These are phyloP conservation scores for Diaporthe sp. DNA, from an alignment of 2,329 filamentous ascomycete species.

Conservation along the genomic window DNA sequence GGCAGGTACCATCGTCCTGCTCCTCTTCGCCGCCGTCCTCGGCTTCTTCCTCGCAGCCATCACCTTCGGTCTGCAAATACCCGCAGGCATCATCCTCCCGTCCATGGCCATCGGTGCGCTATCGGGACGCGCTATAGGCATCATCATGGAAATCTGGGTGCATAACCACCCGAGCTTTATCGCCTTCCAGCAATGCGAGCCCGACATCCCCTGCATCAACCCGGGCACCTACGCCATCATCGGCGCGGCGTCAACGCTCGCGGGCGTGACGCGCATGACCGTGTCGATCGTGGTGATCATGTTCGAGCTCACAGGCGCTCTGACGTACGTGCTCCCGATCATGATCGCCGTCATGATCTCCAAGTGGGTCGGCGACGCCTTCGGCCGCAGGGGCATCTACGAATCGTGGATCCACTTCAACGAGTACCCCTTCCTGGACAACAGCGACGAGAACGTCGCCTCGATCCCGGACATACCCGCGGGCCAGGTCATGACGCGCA, in stretches of 20 bases:
- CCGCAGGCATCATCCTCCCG: conserved; percentile 94
- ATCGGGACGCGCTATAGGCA: conserved; percentile 88
- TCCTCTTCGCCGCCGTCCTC: conserved; percentile 84
- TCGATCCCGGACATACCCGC: conserved; percentile 84
- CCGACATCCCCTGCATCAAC: conserved; percentile 88
- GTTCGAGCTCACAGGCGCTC: conserved; percentile 96
- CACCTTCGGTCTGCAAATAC: conserved; percentile 94
- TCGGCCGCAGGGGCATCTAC: conserved; percentile 94
- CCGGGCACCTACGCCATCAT: conserved; percentile 97
- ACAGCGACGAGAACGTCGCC: conserved; percentile 76
- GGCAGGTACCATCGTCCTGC: conserved; percentile 82
- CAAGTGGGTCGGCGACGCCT: conserved; percentile 98
- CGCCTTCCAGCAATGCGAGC: conserved; percentile 82
- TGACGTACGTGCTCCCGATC: conserved; percentile 96
- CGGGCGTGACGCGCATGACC: conserved; percentile 94
- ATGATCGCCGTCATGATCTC: conserved; percentile 99
- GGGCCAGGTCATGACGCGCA: conserved; percentile 90
- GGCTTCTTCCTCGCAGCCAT: conserved; percentile 88
- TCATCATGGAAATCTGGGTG: conserved; percentile 91
- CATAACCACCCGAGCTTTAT: conserved; percentile 81
- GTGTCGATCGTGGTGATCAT: conserved; percentile 99
- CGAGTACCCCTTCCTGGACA: conserved; percentile 95
- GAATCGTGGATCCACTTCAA: conserved; percentile 98
- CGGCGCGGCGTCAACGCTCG: conserved; percentile 92
- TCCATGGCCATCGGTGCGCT: conserved; percentile 96